phyloP scores from a whole-genome alignment of 2,329 filamentous ascomycete genomes.

The Biscogniauxia sp. region DNA sequence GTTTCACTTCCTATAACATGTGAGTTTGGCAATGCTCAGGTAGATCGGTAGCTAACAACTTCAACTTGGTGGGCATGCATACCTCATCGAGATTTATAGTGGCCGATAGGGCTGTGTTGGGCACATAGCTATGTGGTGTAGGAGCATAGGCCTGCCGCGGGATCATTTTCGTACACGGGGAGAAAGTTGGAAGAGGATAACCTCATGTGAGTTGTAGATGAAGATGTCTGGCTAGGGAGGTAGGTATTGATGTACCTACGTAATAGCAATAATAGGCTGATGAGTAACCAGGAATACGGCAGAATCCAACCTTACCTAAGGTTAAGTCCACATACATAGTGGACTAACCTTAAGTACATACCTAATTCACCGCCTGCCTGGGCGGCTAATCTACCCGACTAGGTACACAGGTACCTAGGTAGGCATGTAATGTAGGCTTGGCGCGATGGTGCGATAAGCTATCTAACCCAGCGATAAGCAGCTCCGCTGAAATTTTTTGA shows the following conservation, averaged over 20 bases:
- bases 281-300: not conserved
- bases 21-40: slow-evolving; percentile 7
- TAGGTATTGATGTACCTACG: too few relatives aligned
- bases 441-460: slow-evolving; percentile 29
- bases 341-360: too few relatives aligned
- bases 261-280: too few relatives aligned
- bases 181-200: too few relatives aligned
- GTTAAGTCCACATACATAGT: too few relatives aligned
- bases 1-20: slow-evolving; percentile 75
- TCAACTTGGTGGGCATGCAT: slow-evolving; percentile 21
- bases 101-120: slow-evolving; percentile 76
- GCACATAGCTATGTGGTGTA: slow-evolving; percentile 87
- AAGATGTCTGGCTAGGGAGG: too few relatives aligned
- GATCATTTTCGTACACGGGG: slow-evolving; percentile 41
- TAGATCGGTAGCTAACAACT: slow-evolving; percentile 4
- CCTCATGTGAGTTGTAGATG: too few relatives aligned
- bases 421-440: slow-evolving; percentile 3
- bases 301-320: not conserved
- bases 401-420: too few relatives aligned
- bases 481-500: slow-evolving; percentile 27
- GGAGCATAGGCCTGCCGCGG: slow-evolving; percentile 76
- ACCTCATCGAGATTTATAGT: slow-evolving; percentile 94
- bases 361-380: too few relatives aligned
- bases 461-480: too few relatives aligned
- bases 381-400: too few relatives aligned